Evolutionary conservation across 176 grass and related monocot species (phyloP), one percentile per base, ranked within the genome.

Genomic region (Canna indica): DNA sequence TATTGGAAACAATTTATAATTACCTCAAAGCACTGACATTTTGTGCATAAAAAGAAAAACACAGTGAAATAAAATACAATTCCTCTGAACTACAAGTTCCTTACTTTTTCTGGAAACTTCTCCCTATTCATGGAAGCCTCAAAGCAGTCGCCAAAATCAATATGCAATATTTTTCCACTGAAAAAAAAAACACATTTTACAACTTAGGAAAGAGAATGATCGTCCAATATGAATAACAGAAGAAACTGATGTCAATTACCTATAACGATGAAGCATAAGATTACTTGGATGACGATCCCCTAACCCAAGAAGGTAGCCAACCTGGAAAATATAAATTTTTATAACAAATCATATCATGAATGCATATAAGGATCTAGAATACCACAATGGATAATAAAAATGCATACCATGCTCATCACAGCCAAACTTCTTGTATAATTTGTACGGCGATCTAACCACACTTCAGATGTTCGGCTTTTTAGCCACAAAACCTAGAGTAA

Each of bases 101-200:
- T 92, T 79, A 91, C 94, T 79, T 97, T 97, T 81, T 97, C 94
- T 38, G 94, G 94, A 47, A 97, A 97, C 66, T 97, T 97, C 59
- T 97, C 94, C 36, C 94, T 79, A 79, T 87, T 97, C 94, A 97
- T 97, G 56, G 94, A 92, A 30, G 94, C 89, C 86, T 97, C 94
- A 35, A 97, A 97, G 46, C 94, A 97, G 69, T 97, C 94, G 46
- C 94, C 94, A 68, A 97, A 97, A 70, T 97, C 94, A 78, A 97
- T 97, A 85, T 97, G 94, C 69, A 97, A 67, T 83, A 97, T 97
- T 87, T 97, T 97, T 69, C 94, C 94, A 70, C 94, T 97, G 78
- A 72, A 86, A 72, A 7, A 80, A 73, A 70, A 82, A 14, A n/a
- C 39, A 71, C 27, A 81, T 27, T 36, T 41, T 71, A n/a, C 75